A percentile compares a stretch with the other conserved stretches of the same genome.
phyloP scores from a whole-genome alignment of 129 eudicot species.

The Erigeron canadensis region DNA sequence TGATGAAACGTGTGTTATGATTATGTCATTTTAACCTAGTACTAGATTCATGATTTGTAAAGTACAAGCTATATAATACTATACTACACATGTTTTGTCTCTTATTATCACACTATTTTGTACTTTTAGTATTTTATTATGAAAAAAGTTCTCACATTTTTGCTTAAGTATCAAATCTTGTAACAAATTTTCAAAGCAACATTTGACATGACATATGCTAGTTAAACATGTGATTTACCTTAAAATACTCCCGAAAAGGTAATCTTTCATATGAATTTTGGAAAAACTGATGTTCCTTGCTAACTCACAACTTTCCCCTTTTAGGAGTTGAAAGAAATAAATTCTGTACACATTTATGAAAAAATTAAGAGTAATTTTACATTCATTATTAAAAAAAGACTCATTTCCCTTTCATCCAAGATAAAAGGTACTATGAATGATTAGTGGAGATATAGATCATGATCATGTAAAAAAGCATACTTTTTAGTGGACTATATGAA shows the following conservation, averaged over 20 bases:
- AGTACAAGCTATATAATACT: neutral
- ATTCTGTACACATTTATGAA: neutral
- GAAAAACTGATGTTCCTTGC: neutral
- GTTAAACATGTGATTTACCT: neutral
- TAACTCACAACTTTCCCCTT: neutral
- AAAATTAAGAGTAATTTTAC: neutral
- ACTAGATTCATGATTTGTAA: neutral
- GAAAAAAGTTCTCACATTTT: neutral
- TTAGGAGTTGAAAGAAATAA: neutral
- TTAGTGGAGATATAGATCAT: neutral
- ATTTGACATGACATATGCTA: neutral
- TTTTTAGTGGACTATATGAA: neutral
- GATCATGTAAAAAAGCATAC: neutral
- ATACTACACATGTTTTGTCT: neutral
- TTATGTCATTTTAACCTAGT: conserved; percentile 2
- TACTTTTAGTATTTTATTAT: neutral
- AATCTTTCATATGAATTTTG: neutral
- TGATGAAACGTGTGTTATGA: neutral
- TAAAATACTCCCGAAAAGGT: neutral
- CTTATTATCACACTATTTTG: neutral
- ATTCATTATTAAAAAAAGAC: neutral
- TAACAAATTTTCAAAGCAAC: neutral
- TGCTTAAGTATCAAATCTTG: neutral
- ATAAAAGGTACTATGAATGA: neutral
- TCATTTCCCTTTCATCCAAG: neutral